Conservation (phyloP, 2,329 filamentous ascomycete genomes). For the Pseudocercospora crystallina region DNA sequence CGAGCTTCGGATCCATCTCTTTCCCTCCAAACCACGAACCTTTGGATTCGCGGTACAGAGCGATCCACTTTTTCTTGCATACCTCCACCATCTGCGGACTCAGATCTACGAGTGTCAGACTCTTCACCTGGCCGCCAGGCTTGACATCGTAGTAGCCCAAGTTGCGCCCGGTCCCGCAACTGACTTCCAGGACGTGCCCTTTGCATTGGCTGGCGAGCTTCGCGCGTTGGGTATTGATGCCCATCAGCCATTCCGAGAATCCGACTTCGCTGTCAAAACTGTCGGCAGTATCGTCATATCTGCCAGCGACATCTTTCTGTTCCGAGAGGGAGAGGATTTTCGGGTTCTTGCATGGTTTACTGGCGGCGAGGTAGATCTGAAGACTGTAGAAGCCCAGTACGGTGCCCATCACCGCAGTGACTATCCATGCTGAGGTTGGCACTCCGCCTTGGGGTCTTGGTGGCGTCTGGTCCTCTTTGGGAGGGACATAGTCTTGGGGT, state of each 20-base stretch:
- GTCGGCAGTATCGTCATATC: slow-evolving; percentile 48
- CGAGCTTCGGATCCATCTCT: slow-evolving; percentile 23
- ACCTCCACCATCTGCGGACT: slow-evolving; percentile 50
- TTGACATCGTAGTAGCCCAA: slow-evolving; percentile 43
- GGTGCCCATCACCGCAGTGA: slow-evolving; percentile 23
- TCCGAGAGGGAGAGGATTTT: slow-evolving; percentile 24
- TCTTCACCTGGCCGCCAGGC: slow-evolving; percentile 34
- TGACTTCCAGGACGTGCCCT: slow-evolving; percentile 51
- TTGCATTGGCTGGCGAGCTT: slow-evolving; percentile 41
- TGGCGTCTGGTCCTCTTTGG: no score
- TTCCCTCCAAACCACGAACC: slow-evolving; percentile 8
- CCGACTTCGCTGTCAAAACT: slow-evolving; percentile 50
- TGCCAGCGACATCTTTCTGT: slow-evolving; percentile 43
- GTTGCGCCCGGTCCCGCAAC: slow-evolving; percentile 52
- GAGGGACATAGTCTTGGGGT: no score
- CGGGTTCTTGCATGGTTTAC: slow-evolving; percentile 25
- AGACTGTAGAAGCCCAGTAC: slow-evolving; percentile 43
- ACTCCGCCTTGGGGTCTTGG: no score
- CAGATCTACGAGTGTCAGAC: slow-evolving; percentile 49
- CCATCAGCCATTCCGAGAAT: slow-evolving; percentile 43
- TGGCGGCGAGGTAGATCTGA: slow-evolving; percentile 38
- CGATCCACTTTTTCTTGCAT: slow-evolving; percentile 50
- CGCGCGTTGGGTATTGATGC: slow-evolving; percentile 42
- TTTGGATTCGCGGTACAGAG: slow-evolving; percentile 31
- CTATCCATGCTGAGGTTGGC: background rate